Conservation (phyloP, 2,329 filamentous ascomycete genomes). For the Tothia fuscella region DNA sequence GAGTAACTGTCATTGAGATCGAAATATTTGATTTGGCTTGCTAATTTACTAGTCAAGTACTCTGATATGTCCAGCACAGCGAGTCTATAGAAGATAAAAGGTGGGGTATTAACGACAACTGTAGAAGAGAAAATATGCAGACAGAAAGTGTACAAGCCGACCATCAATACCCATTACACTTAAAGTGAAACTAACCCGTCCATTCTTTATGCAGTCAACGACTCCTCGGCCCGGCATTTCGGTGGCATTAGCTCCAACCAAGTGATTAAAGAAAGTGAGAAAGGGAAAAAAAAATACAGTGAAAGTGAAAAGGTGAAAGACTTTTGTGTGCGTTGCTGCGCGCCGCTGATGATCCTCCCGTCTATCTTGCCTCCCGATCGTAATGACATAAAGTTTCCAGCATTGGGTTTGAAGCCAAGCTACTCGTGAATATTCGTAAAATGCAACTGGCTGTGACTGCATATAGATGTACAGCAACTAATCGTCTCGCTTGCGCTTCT, state of each 20-base stretch:
- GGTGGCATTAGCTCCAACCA: not conserved
- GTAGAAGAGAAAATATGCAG: constrained; percentile 5
- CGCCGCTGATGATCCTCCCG: not conserved
- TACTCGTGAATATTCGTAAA: constrained; percentile 9
- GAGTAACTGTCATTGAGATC: no score
- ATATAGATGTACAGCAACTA: not conserved
- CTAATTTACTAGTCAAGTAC: no score
- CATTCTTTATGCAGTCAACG: not conserved
- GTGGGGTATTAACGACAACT: no score
- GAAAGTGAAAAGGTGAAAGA: constrained; percentile 1
- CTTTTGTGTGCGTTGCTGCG: constrained; percentile 5
- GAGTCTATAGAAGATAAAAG: no score
- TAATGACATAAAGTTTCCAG: constrained; percentile 4
- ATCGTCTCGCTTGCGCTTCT: constrained; percentile 66
- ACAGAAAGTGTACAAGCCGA: not conserved
- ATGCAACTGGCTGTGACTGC: not conserved
- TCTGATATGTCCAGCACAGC: no score
- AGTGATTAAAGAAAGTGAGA: constrained; percentile 4
- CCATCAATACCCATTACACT: not conserved
- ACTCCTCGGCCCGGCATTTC: not conserved
- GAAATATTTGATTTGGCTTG: no score
- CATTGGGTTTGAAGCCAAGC: not conserved
- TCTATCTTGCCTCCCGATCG: constrained; percentile 2
- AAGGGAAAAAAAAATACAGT: constrained; percentile 5
- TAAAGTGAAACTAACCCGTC: no score